Evolutionary conservation across 2,329 filamentous ascomycete species (phyloP).

Genomic region (Phyllosticta capitalensis): DNA sequence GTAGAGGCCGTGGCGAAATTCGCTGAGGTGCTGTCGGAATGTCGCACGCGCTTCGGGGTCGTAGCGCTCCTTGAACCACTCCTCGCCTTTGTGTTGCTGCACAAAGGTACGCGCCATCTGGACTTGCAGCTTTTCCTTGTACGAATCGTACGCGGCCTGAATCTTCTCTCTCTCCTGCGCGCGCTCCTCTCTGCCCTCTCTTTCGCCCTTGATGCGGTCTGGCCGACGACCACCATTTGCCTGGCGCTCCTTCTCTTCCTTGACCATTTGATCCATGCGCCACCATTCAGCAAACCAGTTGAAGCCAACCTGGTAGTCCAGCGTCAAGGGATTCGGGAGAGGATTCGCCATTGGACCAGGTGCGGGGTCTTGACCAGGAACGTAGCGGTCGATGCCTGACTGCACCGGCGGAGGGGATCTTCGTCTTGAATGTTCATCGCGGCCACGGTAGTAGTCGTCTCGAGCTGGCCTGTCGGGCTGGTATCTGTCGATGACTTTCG

Average conservation of each 20-base stretch:
- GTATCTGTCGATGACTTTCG: slow-evolving; percentile 62
- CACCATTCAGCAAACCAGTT: slow-evolving; percentile 84
- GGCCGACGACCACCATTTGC: slow-evolving; percentile 57
- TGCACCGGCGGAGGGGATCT: slow-evolving; percentile 49
- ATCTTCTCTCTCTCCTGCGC: slow-evolving; percentile 73
- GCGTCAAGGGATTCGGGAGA: slow-evolving; percentile 59
- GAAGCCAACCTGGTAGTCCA: slow-evolving; percentile 74
- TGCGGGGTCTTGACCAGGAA: slow-evolving; percentile 59
- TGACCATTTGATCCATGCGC: slow-evolving; percentile 72
- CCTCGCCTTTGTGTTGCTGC: slow-evolving; percentile 82
- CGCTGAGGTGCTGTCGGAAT: slow-evolving; percentile 65
- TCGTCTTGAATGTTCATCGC: slow-evolving; percentile 52
- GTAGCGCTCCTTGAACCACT: slow-evolving; percentile 97
- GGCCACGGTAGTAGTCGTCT: slow-evolving; percentile 57
- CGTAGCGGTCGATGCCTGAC: slow-evolving; percentile 74
- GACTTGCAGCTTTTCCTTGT: slow-evolving; percentile 56
- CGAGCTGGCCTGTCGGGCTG: slow-evolving; percentile 57
- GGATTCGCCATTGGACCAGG: slow-evolving; percentile 52
- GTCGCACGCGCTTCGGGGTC: slow-evolving; percentile 70
- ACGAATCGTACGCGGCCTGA: slow-evolving; percentile 56
- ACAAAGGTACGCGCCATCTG: slow-evolving; percentile 85
- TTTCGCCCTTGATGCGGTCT: slow-evolving; percentile 48
- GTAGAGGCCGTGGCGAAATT: slow-evolving; percentile 70
- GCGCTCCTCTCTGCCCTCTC: slow-evolving; percentile 61
- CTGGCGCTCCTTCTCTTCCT: slow-evolving; percentile 66